Evolutionary conservation across 129 eudicot species (phyloP), one percentile per base, ranked within the genome.

Genomic region (Rutidosis leptorrhynchoides): DNA sequence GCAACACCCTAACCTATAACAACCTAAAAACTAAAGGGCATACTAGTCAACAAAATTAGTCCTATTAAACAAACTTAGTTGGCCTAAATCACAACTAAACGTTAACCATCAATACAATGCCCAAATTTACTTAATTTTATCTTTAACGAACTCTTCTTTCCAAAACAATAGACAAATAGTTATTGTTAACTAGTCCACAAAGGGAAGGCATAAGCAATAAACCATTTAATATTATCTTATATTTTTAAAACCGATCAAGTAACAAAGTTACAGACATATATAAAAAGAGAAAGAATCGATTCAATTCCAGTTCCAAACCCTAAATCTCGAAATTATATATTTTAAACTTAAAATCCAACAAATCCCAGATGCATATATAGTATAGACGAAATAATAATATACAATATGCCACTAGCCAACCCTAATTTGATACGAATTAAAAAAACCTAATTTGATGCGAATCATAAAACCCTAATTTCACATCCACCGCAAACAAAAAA

Each of bases 401-500:
- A 3, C 12, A 76, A 25, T 25, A 17, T 21, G 11, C 8, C n/a
- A n/a, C n/a, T n/a, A 23, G 65, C 11, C 51, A 61, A 58, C 65
- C 67, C 42, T 23, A 32, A 67, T 64, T 29, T 20, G 46, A 40
- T 40, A 37, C 12, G 46, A 40, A 40, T 40, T 12, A n/a, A n/a
- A n/a, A n/a, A n/a, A n/a, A n/a, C 67, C 42, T 23, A 32, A 67
- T 64, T 29, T 20, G 46, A 40, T 40, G 11, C 12, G 46, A 40
- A 40, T 40, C 3, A 40, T 40, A 25, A 15, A 64, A 28, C 20
- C 21, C 15, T 55, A 65, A 5, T 11, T 7, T 11, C 35, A 69
- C 51, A 37, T n/a, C 2, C 23, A 46, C 46, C 69, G 7, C 23
- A 67, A 70, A 40, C 30, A 52, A 63, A 22, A 22, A 51, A 51